These are phyloP conservation scores for Fusarium sp. DNA, from an alignment of 2,329 filamentous ascomycete genomes.

Conservation along the genomic window DNA sequence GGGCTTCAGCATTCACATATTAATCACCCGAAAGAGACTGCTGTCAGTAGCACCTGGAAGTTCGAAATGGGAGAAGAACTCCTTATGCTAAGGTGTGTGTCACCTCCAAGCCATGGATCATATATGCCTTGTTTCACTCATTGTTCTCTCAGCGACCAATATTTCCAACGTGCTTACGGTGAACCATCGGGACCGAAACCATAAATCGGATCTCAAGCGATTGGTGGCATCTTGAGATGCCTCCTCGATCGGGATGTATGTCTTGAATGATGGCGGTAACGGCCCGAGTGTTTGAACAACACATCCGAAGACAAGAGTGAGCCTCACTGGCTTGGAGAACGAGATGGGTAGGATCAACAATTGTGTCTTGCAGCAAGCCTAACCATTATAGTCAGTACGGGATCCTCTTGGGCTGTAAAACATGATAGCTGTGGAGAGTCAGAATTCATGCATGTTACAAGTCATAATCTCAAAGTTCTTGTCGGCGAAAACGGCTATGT, in stretches of 20 bases:
- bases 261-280: neutral
- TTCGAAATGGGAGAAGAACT: too few species aligned
- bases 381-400: neutral
- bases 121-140: too few species aligned
- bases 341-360: conserved; percentile 3
- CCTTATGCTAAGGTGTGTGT: too few species aligned
- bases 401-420: neutral
- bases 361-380: neutral
- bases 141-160: too few species aligned
- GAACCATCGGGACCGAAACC: too few species aligned
- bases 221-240: neutral
- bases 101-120: too few species aligned
- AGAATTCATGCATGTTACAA: conserved; percentile 3
- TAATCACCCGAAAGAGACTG: too few species aligned
- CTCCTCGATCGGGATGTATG: neutral
- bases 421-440: conserved; percentile 1
- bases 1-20: too few species aligned
- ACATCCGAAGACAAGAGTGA: neutral
- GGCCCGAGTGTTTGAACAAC: neutral
- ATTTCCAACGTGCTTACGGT: too few species aligned
- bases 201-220: neutral
- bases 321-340: neutral
- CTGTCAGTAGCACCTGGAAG: too few species aligned
- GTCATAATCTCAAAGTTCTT: neutral
- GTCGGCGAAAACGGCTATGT: conserved; percentile 1